These are phyloP conservation scores for Pezicula radicicola DNA, from an alignment of 2,329 filamentous ascomycete species.

Conservation along the genomic window DNA sequence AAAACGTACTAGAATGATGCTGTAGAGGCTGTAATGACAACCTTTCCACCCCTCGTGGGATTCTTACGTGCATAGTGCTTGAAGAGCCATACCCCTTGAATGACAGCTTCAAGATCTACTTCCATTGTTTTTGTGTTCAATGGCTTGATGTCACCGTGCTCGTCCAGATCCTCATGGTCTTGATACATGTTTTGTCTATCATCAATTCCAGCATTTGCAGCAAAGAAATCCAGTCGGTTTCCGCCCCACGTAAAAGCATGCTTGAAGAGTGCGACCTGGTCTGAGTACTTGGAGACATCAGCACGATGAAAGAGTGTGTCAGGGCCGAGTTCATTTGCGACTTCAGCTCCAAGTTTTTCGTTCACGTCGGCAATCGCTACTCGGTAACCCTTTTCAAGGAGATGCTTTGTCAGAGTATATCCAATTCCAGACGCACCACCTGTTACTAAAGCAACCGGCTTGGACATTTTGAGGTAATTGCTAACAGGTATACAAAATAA, in stretches of 20 bases:
- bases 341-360: constrained; percentile 6
- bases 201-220: constrained; percentile 40
- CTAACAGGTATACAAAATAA: too few species aligned
- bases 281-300: constrained; percentile 36
- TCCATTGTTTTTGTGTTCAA: constrained; percentile 34
- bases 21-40: constrained; percentile 35
- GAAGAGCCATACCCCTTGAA: constrained; percentile 39
- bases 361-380: constrained; percentile 44
- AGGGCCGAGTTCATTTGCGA: constrained; percentile 9
- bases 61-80: constrained; percentile 38
- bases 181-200: constrained; percentile 34
- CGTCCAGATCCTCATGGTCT: constrained; percentile 23
- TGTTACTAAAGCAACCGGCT: constrained; percentile 39
- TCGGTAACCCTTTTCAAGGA: constrained; percentile 33
- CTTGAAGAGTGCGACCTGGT: constrained; percentile 35
- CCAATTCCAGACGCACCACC: constrained; percentile 42
- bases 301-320: constrained; percentile 13
- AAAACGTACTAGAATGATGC: constrained; percentile 31
- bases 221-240: constrained; percentile 35
- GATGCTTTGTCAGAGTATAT: constrained; percentile 37
- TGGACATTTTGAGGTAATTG: constrained; percentile 7
- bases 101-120: constrained; percentile 36
- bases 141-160: constrained; percentile 26
- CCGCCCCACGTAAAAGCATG: constrained; percentile 35
- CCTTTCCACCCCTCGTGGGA: constrained; percentile 29